Evolutionary conservation across 1,284 basidiomycete genomes (phyloP).

Genomic region (Baeospora myosura): DNA sequence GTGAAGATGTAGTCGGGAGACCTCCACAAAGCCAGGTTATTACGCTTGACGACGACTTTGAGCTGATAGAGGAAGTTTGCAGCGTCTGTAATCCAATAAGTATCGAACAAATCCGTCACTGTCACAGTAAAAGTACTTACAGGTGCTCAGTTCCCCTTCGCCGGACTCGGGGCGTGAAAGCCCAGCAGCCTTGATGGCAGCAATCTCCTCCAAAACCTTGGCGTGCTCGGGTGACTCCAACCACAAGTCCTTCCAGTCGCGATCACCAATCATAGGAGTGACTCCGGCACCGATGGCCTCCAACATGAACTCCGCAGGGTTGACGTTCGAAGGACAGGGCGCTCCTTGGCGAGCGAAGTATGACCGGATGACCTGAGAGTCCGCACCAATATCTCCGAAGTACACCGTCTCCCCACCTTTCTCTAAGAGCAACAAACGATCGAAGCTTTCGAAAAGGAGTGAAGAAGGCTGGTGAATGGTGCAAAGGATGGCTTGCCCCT

Average conservation of each 20-base stretch:
- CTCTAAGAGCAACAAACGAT: constrained; percentile 60
- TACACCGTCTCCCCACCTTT: constrained; percentile 68
- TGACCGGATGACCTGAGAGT: constrained; percentile 51
- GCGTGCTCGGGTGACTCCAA: constrained; percentile 42
- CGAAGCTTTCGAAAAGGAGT: constrained; percentile 69
- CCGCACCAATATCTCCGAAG: constrained; percentile 72
- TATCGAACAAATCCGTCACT: background rate
- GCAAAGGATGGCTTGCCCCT: constrained; percentile 75
- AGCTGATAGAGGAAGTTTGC: constrained; percentile 79
- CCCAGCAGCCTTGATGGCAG: constrained; percentile 35
- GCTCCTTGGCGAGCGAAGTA: constrained; percentile 71
- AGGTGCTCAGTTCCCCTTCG: constrained; percentile 34
- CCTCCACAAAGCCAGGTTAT: constrained; percentile 75
- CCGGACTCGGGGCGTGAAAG: constrained; percentile 31
- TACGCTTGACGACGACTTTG: constrained; percentile 64
- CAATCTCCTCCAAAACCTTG: constrained; percentile 33
- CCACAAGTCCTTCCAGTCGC: constrained; percentile 79
- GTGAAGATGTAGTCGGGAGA: constrained; percentile 80
- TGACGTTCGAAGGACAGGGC: constrained; percentile 51
- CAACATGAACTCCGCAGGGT: constrained; percentile 56
- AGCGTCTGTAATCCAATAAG: constrained; percentile 41
- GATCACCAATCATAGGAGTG: constrained; percentile 52
- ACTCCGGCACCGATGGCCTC: constrained; percentile 75
- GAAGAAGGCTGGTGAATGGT: constrained; percentile 75
- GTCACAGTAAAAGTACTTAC: constrained; percentile 31